Conservation (phyloP, 2,329 filamentous ascomycete genomes). For the Myriangium duriaei region DNA sequence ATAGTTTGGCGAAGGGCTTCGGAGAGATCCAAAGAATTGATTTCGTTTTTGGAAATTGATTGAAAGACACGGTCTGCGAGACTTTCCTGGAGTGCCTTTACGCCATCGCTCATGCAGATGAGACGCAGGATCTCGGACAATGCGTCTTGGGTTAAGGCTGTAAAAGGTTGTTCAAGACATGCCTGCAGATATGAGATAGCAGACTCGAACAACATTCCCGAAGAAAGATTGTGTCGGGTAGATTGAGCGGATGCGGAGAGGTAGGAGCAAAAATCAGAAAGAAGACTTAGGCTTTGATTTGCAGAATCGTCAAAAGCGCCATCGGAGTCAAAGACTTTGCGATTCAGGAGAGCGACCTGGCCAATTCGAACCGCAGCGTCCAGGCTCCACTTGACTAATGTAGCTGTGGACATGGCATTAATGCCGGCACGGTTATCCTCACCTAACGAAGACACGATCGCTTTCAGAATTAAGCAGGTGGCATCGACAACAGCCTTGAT, state of each 20-base stretch:
- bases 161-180: background rate
- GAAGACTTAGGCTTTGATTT: background rate
- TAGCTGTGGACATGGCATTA: background rate
- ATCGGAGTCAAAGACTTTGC: background rate
- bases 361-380: background rate
- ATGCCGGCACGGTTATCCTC: background rate
- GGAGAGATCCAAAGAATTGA: background rate
- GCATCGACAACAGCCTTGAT: background rate
- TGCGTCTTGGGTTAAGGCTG: background rate
- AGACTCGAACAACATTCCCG: background rate
- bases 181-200: background rate
- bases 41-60: background rate
- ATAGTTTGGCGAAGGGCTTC: background rate
- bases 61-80: background rate
- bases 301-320: background rate
- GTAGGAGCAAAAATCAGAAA: background rate
- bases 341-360: background rate
- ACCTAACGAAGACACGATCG: background rate
- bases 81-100: background rate
- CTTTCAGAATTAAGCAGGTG: background rate
- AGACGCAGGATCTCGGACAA: background rate
- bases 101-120: background rate
- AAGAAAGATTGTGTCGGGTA: background rate
- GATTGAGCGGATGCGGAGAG: background rate
- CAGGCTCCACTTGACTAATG: background rate